phyloP scores from a whole-genome alignment of 1,284 basidiomycete genomes.

The Ceratorhiza oryzae-sativae region DNA sequence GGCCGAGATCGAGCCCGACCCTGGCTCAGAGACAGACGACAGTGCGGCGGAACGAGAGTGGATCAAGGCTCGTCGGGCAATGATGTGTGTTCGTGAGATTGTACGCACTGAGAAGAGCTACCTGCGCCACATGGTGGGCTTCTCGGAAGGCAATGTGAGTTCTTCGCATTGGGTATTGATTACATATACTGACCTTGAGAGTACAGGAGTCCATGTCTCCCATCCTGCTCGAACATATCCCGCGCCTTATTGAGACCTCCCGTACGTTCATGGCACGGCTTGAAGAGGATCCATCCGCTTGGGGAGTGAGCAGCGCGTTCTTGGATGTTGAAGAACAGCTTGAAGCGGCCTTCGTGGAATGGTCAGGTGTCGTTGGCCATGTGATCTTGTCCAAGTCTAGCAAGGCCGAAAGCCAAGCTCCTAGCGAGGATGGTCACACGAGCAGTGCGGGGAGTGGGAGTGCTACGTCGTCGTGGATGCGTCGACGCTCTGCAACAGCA shows the following conservation, averaged over 20 bases:
- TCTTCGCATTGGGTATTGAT: conserved; percentile 7
- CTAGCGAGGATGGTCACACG: conserved; percentile 37
- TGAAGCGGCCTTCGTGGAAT: conserved; percentile 64
- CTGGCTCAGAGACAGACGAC: conserved; percentile 42
- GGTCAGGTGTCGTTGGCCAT: conserved; percentile 66
- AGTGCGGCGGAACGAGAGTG: conserved; percentile 54
- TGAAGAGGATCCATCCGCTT: conserved; percentile 65
- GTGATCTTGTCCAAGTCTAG: conserved; percentile 55
- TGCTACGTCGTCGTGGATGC: conserved; percentile 27
- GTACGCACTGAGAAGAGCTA: conserved; percentile 71
- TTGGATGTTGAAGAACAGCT: conserved; percentile 61
- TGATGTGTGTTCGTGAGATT: conserved; percentile 68
- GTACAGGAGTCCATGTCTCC: conserved; percentile 42
- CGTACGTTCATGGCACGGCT: conserved; percentile 58
- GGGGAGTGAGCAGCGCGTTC: conserved; percentile 66
- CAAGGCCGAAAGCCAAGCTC: conserved; percentile 20
- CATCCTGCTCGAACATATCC: conserved; percentile 61
- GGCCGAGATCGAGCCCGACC: conserved; percentile 46
- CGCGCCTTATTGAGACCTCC: conserved; percentile 59
- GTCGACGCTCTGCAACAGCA: conserved; percentile 26
- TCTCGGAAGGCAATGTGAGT: conserved; percentile 56
- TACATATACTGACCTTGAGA: conserved; percentile 45
- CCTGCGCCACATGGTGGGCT: conserved; percentile 57
- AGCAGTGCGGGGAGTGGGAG: conserved; percentile 42
- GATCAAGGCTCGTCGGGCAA: conserved; percentile 62